These are phyloP conservation scores for Phaeomoniella chlamydospora DNA, from an alignment of 2,329 filamentous ascomycete genomes.

Conservation along the genomic window DNA sequence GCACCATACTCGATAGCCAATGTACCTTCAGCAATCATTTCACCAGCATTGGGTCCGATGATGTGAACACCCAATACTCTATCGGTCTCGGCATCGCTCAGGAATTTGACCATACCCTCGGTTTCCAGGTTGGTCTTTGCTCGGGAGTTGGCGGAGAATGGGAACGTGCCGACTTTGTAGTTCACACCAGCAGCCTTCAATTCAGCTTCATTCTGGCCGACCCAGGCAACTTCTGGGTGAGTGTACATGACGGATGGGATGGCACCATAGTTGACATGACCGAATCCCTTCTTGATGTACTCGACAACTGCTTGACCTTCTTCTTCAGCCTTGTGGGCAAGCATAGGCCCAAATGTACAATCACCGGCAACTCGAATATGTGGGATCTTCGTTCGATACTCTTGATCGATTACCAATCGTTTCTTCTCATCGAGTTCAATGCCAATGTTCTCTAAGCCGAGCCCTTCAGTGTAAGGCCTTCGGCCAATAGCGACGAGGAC, in stretches of 20 bases:
- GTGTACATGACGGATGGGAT: slow-evolving; percentile 99
- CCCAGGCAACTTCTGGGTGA: slow-evolving; percentile 95
- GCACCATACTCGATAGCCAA: slow-evolving; percentile 94
- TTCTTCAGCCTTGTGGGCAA: slow-evolving; percentile 98
- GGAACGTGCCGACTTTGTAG: slow-evolving; percentile 88
- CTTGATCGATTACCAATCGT: slow-evolving; percentile 90
- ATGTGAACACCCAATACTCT: slow-evolving; percentile 93
- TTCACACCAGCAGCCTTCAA: slow-evolving; percentile 79
- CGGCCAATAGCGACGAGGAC: slow-evolving; percentile 95
- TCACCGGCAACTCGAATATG: slow-evolving; percentile 97
- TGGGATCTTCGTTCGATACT: slow-evolving; percentile 94
- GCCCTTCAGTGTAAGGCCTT: slow-evolving; percentile 80
- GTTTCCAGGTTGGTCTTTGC: slow-evolving; percentile 98
- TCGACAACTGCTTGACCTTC: slow-evolving; percentile 90
- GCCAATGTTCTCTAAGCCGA: slow-evolving; percentile 87
- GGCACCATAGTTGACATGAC: slow-evolving; percentile 96
- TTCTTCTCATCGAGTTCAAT: slow-evolving; percentile 86
- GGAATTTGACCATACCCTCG: slow-evolving; percentile 93
- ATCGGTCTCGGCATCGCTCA: slow-evolving; percentile 92
- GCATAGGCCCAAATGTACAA: slow-evolving; percentile 94
- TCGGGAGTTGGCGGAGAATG: slow-evolving; percentile 94
- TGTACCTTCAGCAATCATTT: slow-evolving; percentile 98
- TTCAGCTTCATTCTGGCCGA: slow-evolving; percentile 93
- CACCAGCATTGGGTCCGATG: slow-evolving; percentile 85
- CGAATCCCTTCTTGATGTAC: slow-evolving; percentile 95